Conservation (phyloP, 225 moss, liverwort and hornwort species). For the Rhytidiadelphus loreus region DNA sequence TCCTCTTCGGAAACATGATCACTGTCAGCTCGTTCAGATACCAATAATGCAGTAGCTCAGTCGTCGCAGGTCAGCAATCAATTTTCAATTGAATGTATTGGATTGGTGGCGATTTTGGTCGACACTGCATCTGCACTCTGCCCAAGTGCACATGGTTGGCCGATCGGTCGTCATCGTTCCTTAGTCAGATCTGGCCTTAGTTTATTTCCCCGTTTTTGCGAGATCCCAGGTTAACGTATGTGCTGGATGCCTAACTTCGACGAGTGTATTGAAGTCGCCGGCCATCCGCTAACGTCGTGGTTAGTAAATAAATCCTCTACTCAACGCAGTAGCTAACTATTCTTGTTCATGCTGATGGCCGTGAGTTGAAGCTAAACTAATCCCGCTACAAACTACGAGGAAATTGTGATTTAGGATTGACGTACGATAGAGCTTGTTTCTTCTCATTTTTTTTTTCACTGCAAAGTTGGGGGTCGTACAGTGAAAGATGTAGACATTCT, state of each 20-base stretch:
- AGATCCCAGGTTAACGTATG: not conserved
- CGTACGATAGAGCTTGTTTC: not conserved
- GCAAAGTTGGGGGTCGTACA: not conserved
- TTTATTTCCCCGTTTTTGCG: not conserved
- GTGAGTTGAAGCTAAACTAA: not conserved
- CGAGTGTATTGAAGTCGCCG: not conserved
- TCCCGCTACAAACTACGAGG: not conserved
- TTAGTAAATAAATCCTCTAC: not conserved
- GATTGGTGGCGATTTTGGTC: not conserved
- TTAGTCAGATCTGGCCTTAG: not conserved
- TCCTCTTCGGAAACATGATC: not conserved
- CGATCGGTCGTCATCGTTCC: not conserved
- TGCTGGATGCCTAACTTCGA: not conserved
- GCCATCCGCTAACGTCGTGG: not conserved
- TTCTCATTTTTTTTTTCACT: not conserved
- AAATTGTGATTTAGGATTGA: not conserved
- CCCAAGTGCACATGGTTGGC: not conserved
- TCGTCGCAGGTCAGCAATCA: not conserved
- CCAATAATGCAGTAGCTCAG: not conserved
- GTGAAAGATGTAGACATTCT: not conserved
- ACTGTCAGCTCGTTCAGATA: not conserved
- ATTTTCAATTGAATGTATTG: not conserved
- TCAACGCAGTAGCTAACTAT: not conserved
- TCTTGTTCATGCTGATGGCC: not conserved
- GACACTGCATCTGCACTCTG: not conserved